Evolutionary conservation across 148 eudicot species (phyloP), one percentile per base, ranked within the genome.

Genomic region (Silene conica): DNA sequence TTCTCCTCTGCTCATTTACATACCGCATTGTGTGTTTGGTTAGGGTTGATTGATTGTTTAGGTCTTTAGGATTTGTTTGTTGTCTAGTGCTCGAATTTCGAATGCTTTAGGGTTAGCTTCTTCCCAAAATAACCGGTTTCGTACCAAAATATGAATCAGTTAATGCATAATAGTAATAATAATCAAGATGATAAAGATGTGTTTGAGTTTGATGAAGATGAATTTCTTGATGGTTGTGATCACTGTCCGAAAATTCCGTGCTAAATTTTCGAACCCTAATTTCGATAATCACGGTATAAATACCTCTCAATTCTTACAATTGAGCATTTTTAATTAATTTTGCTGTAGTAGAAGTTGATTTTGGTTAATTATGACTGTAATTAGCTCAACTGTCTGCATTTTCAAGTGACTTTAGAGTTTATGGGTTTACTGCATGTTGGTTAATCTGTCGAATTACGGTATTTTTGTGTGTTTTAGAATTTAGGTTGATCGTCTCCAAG

Each of bases 141-240:
- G 20, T 19, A 2, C 21, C 2, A 9, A 45, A 65, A 67, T 16
- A 8, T 70, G 77, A 73, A 72, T 9, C 69, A 45, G 18, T 31
- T 41, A 31, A 9, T 22, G n/a, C 60, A 65, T 62, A 31, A 31
- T n/a, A n/a, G n/a, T n/a, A n/a, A n/a, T 31, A 31, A 31, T 31
- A 16, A 69, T 11, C 10, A 22, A 67, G 75, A 80, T 60, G 75
- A 80, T 63, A 21, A 80, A 21, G 80, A 78, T 7, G 87, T 83
- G 56, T 87, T 83, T 58, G 90, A 87, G 9, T 89, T 89, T 83
- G 71, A 64, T 0, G 74, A 73, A 50, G 90, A 87, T 11, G 90
- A 86, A 14, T 79, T 79, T 64, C 16, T 62, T 23, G 21, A 64
- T 15, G 68, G 77, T 55, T 26, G 65, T 72, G 50, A 34, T 73